These are phyloP conservation scores for Sugiyamaella marilandica DNA, from an alignment of 805 yeast genomes.

Conservation along the genomic window DNA sequence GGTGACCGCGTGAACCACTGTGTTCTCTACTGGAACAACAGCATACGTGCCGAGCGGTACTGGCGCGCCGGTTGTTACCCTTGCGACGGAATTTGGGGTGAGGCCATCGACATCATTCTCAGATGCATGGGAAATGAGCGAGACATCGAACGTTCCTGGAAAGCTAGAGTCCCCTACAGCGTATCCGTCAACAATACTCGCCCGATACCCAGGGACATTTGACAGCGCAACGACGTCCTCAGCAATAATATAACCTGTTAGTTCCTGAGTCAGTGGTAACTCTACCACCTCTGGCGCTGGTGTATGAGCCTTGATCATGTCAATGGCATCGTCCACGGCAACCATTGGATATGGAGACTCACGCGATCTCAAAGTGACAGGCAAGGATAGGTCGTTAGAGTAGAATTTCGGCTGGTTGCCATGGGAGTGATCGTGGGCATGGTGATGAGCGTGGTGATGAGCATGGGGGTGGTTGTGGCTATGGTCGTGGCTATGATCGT, in stretches of 20 bases:
- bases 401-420: slow-evolving; percentile 35
- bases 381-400: slow-evolving; percentile 35
- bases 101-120: slow-evolving; percentile 17
- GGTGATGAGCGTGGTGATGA: slow-evolving; percentile 19
- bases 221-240: slow-evolving; percentile 39
- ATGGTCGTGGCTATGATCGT: slow-evolving; percentile 15
- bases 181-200: slow-evolving; percentile 55
- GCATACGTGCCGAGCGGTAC: slow-evolving; percentile 51
- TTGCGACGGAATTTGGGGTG: slow-evolving; percentile 37
- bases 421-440: slow-evolving; percentile 11
- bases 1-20: slow-evolving; percentile 33
- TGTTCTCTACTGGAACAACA: slow-evolving; percentile 52
- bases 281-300: slow-evolving; percentile 29
- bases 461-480: slow-evolving; percentile 15
- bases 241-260: slow-evolving; percentile 40
- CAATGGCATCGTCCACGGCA: slow-evolving; percentile 39
- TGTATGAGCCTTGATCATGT: slow-evolving; percentile 33
- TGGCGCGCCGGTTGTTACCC: slow-evolving; percentile 56
- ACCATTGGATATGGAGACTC: slow-evolving; percentile 48
- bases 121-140: slow-evolving; percentile 41
- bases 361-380: slow-evolving; percentile 42
- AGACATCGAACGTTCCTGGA: slow-evolving; percentile 42
- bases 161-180: slow-evolving; percentile 46
- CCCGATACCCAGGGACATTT: slow-evolving; percentile 47
- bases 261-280: slow-evolving; percentile 30